Conservation (phyloP, 106 monocot species). For the Acorus gramineus region DNA sequence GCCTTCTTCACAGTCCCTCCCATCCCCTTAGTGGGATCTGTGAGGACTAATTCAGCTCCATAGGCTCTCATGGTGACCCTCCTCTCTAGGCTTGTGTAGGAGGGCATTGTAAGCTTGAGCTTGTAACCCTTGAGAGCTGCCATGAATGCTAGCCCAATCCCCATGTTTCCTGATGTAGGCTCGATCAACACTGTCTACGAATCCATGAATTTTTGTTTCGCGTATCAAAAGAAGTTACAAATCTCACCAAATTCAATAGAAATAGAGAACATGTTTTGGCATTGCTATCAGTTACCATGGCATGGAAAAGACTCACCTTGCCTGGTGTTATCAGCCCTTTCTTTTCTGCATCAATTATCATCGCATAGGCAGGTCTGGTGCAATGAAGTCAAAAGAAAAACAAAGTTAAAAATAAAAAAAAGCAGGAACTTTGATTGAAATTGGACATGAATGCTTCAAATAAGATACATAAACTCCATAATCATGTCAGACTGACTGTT, state of each 20-base stretch:
- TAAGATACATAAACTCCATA: too few relatives aligned
- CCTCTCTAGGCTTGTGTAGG: conserved; percentile 90
- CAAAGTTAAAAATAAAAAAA: neutral
- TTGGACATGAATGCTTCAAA: too few relatives aligned
- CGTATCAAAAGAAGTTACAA: too few relatives aligned
- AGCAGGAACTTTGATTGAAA: neutral
- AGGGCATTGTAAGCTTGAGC: conserved; percentile 88
- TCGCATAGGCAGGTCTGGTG: conserved; percentile 62
- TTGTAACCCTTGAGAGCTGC: conserved; percentile 90
- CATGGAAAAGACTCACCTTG: conserved; percentile 31
- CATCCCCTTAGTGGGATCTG: conserved; percentile 93
- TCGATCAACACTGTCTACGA: conserved; percentile 81
- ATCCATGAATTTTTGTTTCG: too few relatives aligned
- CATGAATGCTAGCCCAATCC: conserved; percentile 70
- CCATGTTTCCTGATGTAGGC: conserved; percentile 98
- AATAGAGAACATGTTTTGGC: too few relatives aligned
- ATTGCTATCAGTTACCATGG: too few relatives aligned
- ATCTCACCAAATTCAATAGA: too few relatives aligned
- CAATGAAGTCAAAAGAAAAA: neutral
- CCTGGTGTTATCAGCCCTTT: conserved; percentile 87
- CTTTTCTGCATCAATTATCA: conserved; percentile 83
- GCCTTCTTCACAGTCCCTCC: conserved; percentile 93
- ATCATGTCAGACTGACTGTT: too few relatives aligned
- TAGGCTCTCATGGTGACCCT: conserved; percentile 88
- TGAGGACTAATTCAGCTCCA: conserved; percentile 83